Evolutionary conservation across 345 rosid genomes (phyloP).

Genomic region (Gossypium sturtianum): DNA sequence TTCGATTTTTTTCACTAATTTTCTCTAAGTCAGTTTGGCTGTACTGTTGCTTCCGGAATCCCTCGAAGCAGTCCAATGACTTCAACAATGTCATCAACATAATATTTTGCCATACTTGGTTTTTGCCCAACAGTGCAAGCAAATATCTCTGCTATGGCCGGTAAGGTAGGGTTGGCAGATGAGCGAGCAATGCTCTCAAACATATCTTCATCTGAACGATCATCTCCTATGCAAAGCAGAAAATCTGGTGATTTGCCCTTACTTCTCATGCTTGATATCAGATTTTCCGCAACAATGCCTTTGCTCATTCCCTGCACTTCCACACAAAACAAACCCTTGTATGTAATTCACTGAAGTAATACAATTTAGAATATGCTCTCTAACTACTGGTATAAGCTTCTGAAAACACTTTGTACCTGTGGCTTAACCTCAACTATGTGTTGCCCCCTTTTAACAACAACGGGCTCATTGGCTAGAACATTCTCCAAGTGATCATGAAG

Average conservation of each 20-base stretch:
- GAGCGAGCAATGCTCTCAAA: constrained; percentile 51
- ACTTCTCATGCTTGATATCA: constrained; percentile 47
- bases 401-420: constrained; percentile 46
- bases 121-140: constrained; percentile 86
- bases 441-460: constrained; percentile 75
- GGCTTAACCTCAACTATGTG: constrained; percentile 85
- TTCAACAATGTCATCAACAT: constrained; percentile 55
- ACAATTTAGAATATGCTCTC: background rate
- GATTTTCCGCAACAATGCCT: constrained; percentile 59
- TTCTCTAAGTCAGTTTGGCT: constrained; percentile 9
- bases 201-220: constrained; percentile 85
- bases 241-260: constrained; percentile 56
- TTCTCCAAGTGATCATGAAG: constrained; percentile 81
- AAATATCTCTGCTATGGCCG: constrained; percentile 46
- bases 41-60: constrained; percentile 35
- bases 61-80: constrained; percentile 60
- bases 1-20: background rate
- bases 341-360: background rate
- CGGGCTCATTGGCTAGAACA: constrained; percentile 82
- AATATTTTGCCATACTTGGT: constrained; percentile 84
- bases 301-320: constrained; percentile 63
- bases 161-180: constrained; percentile 33
- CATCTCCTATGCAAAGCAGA: constrained; percentile 75
- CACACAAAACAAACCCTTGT: background rate
- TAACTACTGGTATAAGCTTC: background rate